Percentiles rank a stretch among this genome's conserved stretches.
phyloP scores from a whole-genome alignment of 2,329 filamentous ascomycete genomes.

The Colletotrichum magnum region DNA sequence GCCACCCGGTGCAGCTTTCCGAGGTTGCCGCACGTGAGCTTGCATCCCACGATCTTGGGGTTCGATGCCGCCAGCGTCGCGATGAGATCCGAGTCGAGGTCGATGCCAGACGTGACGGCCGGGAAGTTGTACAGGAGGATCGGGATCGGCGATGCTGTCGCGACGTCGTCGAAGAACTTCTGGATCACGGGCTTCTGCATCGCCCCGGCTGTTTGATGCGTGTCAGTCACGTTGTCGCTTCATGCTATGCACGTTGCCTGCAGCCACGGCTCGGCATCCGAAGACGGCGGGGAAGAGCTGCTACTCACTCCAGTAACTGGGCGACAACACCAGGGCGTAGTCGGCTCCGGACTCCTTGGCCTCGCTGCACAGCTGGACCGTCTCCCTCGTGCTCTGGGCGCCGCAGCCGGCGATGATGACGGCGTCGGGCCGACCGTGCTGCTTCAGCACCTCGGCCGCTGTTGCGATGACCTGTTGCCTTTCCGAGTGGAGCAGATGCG shows the following conservation, averaged over 20 bases:
- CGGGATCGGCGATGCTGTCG: conserved; percentile 64
- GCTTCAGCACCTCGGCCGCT: conserved; percentile 64
- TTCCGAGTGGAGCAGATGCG: conserved; percentile 69
- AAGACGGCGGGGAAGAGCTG: background rate
- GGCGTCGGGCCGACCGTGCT: conserved; percentile 61
- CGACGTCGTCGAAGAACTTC: conserved; percentile 72
- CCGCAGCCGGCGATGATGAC: conserved; percentile 74
- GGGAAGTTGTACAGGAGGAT: conserved; percentile 80
- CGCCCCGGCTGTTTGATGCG: conserved; percentile 52
- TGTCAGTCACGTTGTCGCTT: conserved; percentile 65
- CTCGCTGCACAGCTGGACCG: conserved; percentile 70
- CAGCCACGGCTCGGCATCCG: conserved; percentile 64
- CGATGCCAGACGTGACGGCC: conserved; percentile 76
- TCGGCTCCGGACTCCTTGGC: conserved; percentile 72
- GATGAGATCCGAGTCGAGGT: conserved; percentile 76
- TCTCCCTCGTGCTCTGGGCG: conserved; percentile 75
- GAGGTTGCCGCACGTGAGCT: conserved; percentile 77
- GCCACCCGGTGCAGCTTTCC: conserved; percentile 67
- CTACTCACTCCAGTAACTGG: conserved; percentile 71
- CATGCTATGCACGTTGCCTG: conserved; percentile 54
- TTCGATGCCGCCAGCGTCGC: conserved; percentile 62
- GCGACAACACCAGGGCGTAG: conserved; percentile 73
- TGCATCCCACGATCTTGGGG: conserved; percentile 74
- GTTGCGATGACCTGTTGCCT: conserved; percentile 67
- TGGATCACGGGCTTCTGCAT: conserved; percentile 70